These are phyloP conservation scores for Przewalskia tangutica DNA, from an alignment of 257 asterid species.

Conservation along the genomic window DNA sequence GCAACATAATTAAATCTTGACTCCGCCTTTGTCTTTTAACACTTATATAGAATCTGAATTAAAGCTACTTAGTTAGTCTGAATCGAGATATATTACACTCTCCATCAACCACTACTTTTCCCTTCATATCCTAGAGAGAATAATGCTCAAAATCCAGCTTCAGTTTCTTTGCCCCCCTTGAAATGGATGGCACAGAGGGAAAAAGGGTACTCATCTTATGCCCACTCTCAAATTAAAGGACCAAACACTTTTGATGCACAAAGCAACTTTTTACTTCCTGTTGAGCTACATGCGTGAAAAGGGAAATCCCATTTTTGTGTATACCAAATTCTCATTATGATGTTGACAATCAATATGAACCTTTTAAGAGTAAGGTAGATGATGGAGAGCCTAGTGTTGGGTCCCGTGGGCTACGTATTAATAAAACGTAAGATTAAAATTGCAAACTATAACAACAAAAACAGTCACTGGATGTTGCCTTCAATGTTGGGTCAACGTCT, in stretches of 20 bases:
- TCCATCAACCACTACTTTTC: neutral
- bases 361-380: neutral
- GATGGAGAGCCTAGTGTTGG: neutral
- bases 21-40: neutral
- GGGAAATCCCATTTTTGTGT: neutral
- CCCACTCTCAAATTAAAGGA: neutral
- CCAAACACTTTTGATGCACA: neutral
- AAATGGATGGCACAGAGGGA: neutral
- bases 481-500: no score
- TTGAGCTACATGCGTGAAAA: slow-evolving; percentile 1
- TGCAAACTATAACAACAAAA: no score
- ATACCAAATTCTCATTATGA: neutral
- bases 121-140: neutral
- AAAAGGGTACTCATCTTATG: neutral
- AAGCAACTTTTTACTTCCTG: neutral
- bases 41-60: neutral
- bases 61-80: neutral
- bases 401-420: no score
- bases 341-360: neutral
- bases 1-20: neutral
- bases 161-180: neutral
- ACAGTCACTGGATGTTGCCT: no score
- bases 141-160: neutral
- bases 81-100: neutral
- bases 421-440: no score